These are phyloP conservation scores for Fomitopsis betulina DNA, from an alignment of 1,284 basidiomycete genomes.

Conservation along the genomic window DNA sequence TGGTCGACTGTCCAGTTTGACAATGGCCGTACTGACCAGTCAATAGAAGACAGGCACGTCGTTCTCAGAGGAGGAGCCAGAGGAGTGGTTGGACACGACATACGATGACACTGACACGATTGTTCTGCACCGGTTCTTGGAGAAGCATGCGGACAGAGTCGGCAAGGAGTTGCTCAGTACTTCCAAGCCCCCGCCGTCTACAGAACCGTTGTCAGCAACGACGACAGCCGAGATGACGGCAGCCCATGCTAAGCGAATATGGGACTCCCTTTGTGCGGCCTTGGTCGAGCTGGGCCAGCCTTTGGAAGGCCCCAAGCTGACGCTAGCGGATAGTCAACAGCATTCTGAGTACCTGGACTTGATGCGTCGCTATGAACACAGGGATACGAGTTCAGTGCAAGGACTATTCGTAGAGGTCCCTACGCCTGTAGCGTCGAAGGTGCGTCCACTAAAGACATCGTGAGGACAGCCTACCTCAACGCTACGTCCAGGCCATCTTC, in stretches of 20 bases:
- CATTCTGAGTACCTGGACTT: conserved; percentile 65
- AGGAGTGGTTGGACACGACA: conserved; percentile 70
- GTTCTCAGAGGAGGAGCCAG: conserved; percentile 48
- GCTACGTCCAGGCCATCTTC: conserved; percentile 44
- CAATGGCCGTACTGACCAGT: not conserved
- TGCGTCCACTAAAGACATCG: not conserved
- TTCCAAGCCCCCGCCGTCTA: conserved; percentile 45
- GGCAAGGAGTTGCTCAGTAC: conserved; percentile 79
- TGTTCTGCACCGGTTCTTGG: conserved; percentile 79
- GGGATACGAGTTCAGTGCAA: conserved; percentile 57
- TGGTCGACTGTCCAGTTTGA: not conserved
- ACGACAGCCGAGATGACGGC: conserved; percentile 44
- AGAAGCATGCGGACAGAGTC: conserved; percentile 79
- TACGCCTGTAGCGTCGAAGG: conserved; percentile 22
- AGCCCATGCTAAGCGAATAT: conserved; percentile 67
- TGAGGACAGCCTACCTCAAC: conserved; percentile 29
- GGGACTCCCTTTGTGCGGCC: conserved; percentile 71
- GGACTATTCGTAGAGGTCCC: conserved; percentile 66
- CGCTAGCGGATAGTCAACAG: conserved; percentile 42
- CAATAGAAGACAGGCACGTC: conserved; percentile 51
- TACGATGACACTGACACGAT: conserved; percentile 80
- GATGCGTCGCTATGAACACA: conserved; percentile 63
- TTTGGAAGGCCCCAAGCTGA: conserved; percentile 58
- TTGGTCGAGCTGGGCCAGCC: conserved; percentile 77
- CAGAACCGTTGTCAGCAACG: conserved; percentile 32